Base-by-base conservation (phyloP, 1,139 yeast genomes). In the Insectozyma bohioensis region DNA sequence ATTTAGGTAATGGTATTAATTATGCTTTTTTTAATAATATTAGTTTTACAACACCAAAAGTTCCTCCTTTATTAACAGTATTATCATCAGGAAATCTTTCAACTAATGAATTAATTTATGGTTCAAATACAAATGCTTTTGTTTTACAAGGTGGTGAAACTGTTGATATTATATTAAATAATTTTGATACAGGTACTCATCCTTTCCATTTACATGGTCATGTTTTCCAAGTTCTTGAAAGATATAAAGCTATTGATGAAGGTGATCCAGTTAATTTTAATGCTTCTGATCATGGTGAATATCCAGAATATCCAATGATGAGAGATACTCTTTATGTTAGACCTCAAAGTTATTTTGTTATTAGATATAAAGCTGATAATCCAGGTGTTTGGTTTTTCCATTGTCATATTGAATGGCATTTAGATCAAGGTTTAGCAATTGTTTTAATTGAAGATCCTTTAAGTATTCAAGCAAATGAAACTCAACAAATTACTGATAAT, bases 141-240 rank as follows among this genome's bases (percentile, higher is more conserved):
- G 76, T 83, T 5, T 63, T 84, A 29, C 78, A 78, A 48, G 59
- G 68, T 20, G 73, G 76, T 41, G 88, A 82, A 37, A 64, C 79
- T 31, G 74, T 86, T 30, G 95, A 86, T 48, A 63, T 87, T 37
- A 76, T 84, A 8, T 57, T 87, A 29, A 85, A 85, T 54, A 83
- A 86, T 41, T 57, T 64, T 40, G 95, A 86, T 57, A 85, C 88
- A 34, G 94, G 94, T 61, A 76, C 77, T 41, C 95, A 87, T 59
- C 95, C 96, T n/a, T 85, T 88, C 80, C 96, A 87, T 56, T 63
- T 87, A 47, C 96, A 87, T 49, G 96, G 96, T 20, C 94, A 85
- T 58, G 72, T 68, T 40, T 85, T 86, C 71, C 94, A 87, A 69
- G 68, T 85, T 7, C 53, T 85, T 34, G 76, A 72, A 31, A 74